Base-by-base conservation (phyloP, 176 grass and related monocot genomes). In the Coix lacrymajobi region DNA sequence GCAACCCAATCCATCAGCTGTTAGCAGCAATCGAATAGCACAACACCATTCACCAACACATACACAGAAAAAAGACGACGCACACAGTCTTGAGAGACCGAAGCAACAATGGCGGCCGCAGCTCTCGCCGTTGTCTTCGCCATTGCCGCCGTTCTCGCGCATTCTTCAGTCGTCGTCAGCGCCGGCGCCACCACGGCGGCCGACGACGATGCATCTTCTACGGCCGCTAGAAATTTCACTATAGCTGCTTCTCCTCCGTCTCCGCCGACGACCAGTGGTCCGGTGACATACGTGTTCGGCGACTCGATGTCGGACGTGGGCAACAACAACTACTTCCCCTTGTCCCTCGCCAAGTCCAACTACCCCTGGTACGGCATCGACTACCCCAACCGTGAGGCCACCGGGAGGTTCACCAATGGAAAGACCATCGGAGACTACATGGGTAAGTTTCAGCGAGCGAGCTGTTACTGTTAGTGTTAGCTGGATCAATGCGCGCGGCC, bases 291-390 rank as follows among this genome's bases (percentile, higher is more conserved):
- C 57, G 88, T 91, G 71, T 98, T 98, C 72, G 96, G 96, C 40
- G 96, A 98, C 87, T 98, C 92, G 31, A 91, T 98, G 90, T 95
- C 92, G 7, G 96, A 98, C 38, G 93, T 95, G 13, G 92, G 96
- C 20, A 98, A 93, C 92, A 95, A 98, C 84, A 98, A 98, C 57
- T 90, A 90, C 79, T 94, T 93, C 39, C 90, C 78, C 17, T 68
- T 92, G 16, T 95, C 91, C 73, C 81, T 98, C 17, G 96, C 93
- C 54, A 98, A 90, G 76, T 92, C 87, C 22, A 84, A 98, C 85
- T 95, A 93, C 86, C 93, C 93, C 1, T 93, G 96, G 96, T 98
- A 98, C 72, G 96, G 96, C 58, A 95, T 98, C 75, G 96, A 98
- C 84, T 98, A 95, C 76, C 57, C 75, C 41, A 76, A 43, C 10